Evolutionary conservation across 1,284 basidiomycete species (phyloP), one percentile per base, ranked within the genome.

Genomic region (Sphagnurus paluster): DNA sequence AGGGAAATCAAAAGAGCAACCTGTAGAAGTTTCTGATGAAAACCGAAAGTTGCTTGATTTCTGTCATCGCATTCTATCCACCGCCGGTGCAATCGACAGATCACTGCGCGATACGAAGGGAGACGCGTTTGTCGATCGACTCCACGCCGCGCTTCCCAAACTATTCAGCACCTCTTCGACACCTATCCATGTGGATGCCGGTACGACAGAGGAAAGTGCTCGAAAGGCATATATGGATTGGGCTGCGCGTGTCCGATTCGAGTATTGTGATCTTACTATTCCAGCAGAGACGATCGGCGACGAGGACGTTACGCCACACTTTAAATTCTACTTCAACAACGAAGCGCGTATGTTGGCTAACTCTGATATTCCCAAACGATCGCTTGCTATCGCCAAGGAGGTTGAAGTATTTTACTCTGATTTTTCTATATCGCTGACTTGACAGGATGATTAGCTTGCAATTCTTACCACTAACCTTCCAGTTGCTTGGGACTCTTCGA

Each of bases 351-450:
- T 87, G 80, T 72, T 93, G 20, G 83, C 84, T 5, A 81, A 77
- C 55, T 80, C 81, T 24, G 87, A 90, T 60, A 88, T 92, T 43
- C 90, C 91, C 2, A 93, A 90, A 64, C 76, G 93, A 26, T 93
- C 88, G 1, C 71, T 95, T 42, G 91, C 93, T 8, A 94, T 96
- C 52, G 93, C 93, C 8, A 96, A 95, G 70, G 90, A 92, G 79
- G 89, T 90, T 57, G 45, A 59, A 47, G 39, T 23, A 3, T 36
- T 41, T 34, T 11, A 36, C 7, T 47, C 44, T 20, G 16, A 21
- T 9, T 36, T 17, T 26, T 37, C 39, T 38, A 42, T 14, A 49
- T 9, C 25, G 26, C 33, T 56, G 29, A 43, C 47, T n/a, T 43
- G 25, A 21, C 39, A n/a, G n/a, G n/a, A 4, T 47, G 9, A 38